Base-by-base conservation (phyloP, 1,284 basidiomycete species). In the Heterobasidion parviporum region DNA sequence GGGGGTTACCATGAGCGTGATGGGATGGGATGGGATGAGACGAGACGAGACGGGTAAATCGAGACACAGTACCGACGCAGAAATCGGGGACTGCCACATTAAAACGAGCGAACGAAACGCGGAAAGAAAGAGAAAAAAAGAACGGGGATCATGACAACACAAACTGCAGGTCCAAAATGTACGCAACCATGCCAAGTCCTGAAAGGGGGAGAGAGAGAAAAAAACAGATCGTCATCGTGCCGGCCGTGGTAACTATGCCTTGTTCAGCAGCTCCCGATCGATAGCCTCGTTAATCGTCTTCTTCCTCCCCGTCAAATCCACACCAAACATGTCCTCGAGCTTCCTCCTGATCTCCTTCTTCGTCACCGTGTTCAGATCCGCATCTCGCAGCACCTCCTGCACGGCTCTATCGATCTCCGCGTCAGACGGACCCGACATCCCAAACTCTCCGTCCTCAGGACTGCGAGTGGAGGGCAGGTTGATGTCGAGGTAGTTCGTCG, bases 321-420 rank as follows among this genome's bases (percentile, higher is more conserved):
- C 81, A 33, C 83, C 84, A 65, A 87, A 94, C 61, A 80, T 79
- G 57, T 84, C 82, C 70, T 95, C 91, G 52, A 98, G 74, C 65
- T 85, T 83, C 57, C 83, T 78, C 51, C 94, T 81, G 55, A 98
- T 87, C 62, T 87, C 87, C 62, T 93, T 85, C 76, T 97, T 97
- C 52, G 94, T 96, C 56, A 96, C 80, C 18, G 83, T 84, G 65
- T 93, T 92, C 54, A 97, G 75, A 71, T 97, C 92, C 0, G 92
- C 92, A 20, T 75, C 73, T 16, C 77, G 77, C 56, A 96, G 75
- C 45, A 95, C 79, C 35, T 83, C 77, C 56, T 86, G 77, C 3
- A 95, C 86, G 4, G 82, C 82, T 8, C 72, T 72, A 59, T 93
- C 89, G 14, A 96, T 75, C 53, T 92, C 89, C 3, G 70, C 70